Evolutionary conservation across 2,329 filamentous ascomycete species (phyloP).

Genomic region (Penicillium fuscoglaucum): DNA sequence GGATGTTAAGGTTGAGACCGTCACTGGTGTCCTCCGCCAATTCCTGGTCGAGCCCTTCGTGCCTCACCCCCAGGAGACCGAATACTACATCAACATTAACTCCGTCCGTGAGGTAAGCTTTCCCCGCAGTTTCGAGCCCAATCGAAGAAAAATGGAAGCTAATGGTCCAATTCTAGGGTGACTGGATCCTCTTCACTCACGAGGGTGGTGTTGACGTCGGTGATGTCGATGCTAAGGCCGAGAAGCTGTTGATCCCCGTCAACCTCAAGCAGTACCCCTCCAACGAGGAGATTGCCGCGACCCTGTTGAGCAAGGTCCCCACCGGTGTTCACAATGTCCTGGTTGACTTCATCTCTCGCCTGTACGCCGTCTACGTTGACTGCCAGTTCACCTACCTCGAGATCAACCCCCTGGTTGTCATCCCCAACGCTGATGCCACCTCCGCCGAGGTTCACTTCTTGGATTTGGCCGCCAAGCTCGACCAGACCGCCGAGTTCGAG

Average conservation of each 20-base stretch:
- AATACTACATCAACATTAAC: slow-evolving; percentile 99
- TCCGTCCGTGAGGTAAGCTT: slow-evolving; percentile 95
- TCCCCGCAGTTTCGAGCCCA: background rate
- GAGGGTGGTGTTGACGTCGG: slow-evolving; percentile 99
- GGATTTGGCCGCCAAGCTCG: slow-evolving; percentile 96
- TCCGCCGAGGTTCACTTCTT: slow-evolving; percentile 97
- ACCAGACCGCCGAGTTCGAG: slow-evolving; percentile 99
- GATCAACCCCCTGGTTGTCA: slow-evolving; percentile 98
- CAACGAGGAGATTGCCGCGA: slow-evolving; percentile 85
- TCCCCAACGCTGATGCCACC: slow-evolving; percentile 88
- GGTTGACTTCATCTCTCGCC: slow-evolving; percentile 96
- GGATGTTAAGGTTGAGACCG: slow-evolving; percentile 87
- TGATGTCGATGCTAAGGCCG: slow-evolving; percentile 97
- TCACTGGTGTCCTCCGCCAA: slow-evolving; percentile 82
- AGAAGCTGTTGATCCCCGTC: slow-evolving; percentile 97
- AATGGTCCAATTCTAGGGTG: slow-evolving; percentile 64
- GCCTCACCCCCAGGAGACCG: slow-evolving; percentile 88
- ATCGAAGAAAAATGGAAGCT: background rate
- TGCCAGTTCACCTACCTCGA: slow-evolving; percentile 99
- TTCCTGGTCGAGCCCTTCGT: slow-evolving; percentile 99
- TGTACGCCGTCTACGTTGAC: slow-evolving; percentile 99
- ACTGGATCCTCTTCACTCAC: slow-evolving; percentile 99
- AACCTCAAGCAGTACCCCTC: slow-evolving; percentile 93
- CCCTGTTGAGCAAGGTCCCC: slow-evolving; percentile 89
- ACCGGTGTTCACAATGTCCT: slow-evolving; percentile 96